Evolutionary conservation across 192 early-diverging fungal genomes (phyloP).

Genomic region (Coemansia sp.): DNA sequence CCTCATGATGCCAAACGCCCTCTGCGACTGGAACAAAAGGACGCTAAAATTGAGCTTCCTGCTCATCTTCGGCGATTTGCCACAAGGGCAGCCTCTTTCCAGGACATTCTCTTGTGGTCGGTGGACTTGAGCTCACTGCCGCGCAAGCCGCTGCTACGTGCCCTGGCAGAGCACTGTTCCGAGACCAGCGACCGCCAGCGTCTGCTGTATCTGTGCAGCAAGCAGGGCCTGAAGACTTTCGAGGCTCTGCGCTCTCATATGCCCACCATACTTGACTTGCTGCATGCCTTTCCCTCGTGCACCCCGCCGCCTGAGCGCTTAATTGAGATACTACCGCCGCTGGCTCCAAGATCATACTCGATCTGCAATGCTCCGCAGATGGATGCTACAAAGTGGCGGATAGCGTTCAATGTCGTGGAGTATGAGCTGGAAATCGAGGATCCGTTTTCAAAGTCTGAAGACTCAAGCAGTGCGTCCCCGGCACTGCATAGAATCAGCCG

Average conservation of each 20-base stretch:
- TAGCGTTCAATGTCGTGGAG: conserved; percentile 89
- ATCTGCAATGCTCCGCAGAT: conserved; percentile 66
- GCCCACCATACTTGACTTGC: conserved; percentile 78
- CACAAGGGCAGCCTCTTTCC: conserved; percentile 37
- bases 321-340: conserved; percentile 73
- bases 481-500: conserved; percentile 31
- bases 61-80: conserved; percentile 26
- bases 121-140: conserved; percentile 72
- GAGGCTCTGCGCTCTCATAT: conserved; percentile 63
- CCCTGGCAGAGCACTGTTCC: conserved; percentile 75
- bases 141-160: conserved; percentile 77
- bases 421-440: conserved; percentile 54
- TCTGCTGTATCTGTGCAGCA: conserved; percentile 77
- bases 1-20: conserved; percentile 25
- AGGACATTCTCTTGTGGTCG: conserved; percentile 69
- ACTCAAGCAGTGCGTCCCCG: neutral
- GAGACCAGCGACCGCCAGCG: conserved; percentile 68
- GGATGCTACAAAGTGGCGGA: conserved; percentile 51
- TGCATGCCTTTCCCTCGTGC: conserved; percentile 76
- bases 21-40: conserved; percentile 25
- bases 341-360: conserved; percentile 87
- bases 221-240: conserved; percentile 67
- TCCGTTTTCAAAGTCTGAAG: conserved; percentile 27
- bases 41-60: conserved; percentile 40
- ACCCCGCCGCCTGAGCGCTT: conserved; percentile 63